Conservation (phyloP, 176 grass and related monocot species). For the Aegilops speltoides region DNA sequence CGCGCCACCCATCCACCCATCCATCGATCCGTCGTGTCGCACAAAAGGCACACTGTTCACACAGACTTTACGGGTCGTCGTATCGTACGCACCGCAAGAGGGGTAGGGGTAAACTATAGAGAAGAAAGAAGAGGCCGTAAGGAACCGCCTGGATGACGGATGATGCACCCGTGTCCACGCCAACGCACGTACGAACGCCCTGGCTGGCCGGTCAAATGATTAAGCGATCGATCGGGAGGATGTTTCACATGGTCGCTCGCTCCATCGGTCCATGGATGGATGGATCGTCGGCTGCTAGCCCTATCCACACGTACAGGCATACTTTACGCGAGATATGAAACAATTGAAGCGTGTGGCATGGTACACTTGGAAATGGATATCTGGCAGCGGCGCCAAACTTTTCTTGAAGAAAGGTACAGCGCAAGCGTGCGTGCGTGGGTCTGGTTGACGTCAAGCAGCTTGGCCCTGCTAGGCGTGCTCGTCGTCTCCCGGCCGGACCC, state of each 20-base stretch:
- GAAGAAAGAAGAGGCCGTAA: slow-evolving; percentile 23
- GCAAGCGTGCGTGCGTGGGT: background rate
- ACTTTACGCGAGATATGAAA: background rate
- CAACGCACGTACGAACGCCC: background rate
- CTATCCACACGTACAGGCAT: background rate
- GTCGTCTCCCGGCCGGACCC: slow-evolving; percentile 32
- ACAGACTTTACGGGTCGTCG: background rate
- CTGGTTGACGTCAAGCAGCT: slow-evolving; percentile 32
- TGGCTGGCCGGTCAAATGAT: background rate
- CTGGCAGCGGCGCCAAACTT: background rate
- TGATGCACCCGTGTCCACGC: background rate
- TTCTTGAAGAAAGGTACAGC: slow-evolving; percentile 5
- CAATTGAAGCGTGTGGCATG: background rate
- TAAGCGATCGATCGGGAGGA: background rate
- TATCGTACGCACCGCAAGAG: background rate
- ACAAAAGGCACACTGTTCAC: slow-evolving; percentile 17
- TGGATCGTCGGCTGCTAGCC: background rate
- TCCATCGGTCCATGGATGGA: background rate
- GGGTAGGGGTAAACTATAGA: background rate
- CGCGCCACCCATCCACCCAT: background rate
- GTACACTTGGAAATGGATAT: background rate
- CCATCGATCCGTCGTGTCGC: background rate
- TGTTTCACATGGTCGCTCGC: slow-evolving; percentile 12
- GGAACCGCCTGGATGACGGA: slow-evolving; percentile 13
- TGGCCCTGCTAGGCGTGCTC: slow-evolving; percentile 18